Base-by-base conservation (phyloP, 176 grass and related monocot genomes). In the Aechmea fasciata region DNA sequence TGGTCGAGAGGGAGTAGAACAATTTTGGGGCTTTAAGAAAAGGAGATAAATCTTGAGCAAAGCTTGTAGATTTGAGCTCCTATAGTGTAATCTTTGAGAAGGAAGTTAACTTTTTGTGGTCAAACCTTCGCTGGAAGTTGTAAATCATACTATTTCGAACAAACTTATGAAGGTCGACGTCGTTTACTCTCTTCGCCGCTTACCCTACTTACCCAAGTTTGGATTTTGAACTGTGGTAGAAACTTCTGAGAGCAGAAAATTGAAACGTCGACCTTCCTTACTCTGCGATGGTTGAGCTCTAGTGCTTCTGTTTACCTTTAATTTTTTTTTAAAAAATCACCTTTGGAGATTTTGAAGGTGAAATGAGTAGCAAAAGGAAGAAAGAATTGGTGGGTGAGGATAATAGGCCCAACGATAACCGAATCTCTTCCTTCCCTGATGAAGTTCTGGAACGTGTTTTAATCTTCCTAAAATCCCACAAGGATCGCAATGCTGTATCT, bases 401-500 rank as follows among this genome's bases (percentile, higher is more conserved):
- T 15, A 61, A 61, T 41, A 41, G 33, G 20, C n/a, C 55, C n/a
- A 15, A 10, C 15, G 55, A 61, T 15, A 61, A 61, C n/a, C 55
- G 55, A 15, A 61, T 61, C n/a, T 61, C n/a, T 61, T n/a, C 55
- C 15, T 61, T 61, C 6, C 55, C 55, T 10, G 55, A 61, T 61
- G 55, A 61, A 61, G 92, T 96, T 67, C 75, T 96, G 24, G 92
- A 96, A 67, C 88, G 72, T 81, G 92, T 96, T 71, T 86, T 96
- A 2, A 78, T 86, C 82, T 96, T 92, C 73, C 77, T 96, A 24
- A 87, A 73, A 15, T 85, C 83, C 14, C 65, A 82, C 49, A 65
- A 77, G 48, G 92, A 96, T 85, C 85, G 92, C 26, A 92, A 87
- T 85, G 78, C 83, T 1, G 92, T 87, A n/a, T 96, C 92, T 22